phyloP scores from a whole-genome alignment of 306 rosid genomes.

The peach (Prunus persica) region Prunus_persica_NCBIv2 NC_034014.1:3193001-3193500 shows the following conservation, averaged over 20 bases:
- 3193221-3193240: constrained; percentile 19
- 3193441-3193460: neutral
- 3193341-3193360: constrained; percentile 15
- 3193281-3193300: constrained; percentile 42
- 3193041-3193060: no score
- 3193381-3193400: constrained; percentile 44
- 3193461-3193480: neutral
- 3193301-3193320: constrained; percentile 26
- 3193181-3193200: constrained; percentile 23
- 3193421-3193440: no score
- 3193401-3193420: constrained; percentile 35
- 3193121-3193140: neutral
- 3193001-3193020: no score
- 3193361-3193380: constrained; percentile 17
- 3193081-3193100: no score
- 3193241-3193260: constrained; percentile 29
- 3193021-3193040: no score
- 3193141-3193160: neutral
- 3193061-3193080: neutral
- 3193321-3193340: neutral
- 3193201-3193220: constrained; percentile 9
- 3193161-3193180: constrained; percentile 8
- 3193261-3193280: constrained; percentile 46
- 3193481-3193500: neutral
- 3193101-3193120: neutral